Base-by-base conservation (phyloP, 2,329 filamentous ascomycete species). In the Grosmannia serpens region DNA sequence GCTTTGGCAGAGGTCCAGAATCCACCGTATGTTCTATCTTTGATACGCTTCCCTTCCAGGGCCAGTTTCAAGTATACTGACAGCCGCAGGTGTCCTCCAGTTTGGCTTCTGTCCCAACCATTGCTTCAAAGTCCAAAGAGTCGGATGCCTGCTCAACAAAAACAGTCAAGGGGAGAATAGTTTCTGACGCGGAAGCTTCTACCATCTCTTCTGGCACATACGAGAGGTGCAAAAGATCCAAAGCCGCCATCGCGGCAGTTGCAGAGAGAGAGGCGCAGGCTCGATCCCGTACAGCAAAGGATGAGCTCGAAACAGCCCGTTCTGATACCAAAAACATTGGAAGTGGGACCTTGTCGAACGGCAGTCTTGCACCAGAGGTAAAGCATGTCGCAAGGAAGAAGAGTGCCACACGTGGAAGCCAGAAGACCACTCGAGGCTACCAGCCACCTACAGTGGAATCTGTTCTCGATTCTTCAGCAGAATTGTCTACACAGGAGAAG, bases 401-500 rank as follows among this genome's bases (percentile, higher is more conserved):
- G 13, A 22, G 41, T 44, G 9, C 41, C 41, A 44, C 17, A 6
- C n/a, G 17, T 44, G 20, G 41, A 44, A 44, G 41, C 41, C 20
- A 1, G 8, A 15, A 44, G 41, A 8, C 20, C 6, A 27, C n/a
- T 10, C 26, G 51, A 4, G 53, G 59, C 1, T 62, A 63, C 51
- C 56, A 38, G 1, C 59, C 57, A 1, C 62, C 60, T 1, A 61
- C 59, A 3, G 62, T 63, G 6, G 62, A 62, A 22, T 61, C 62
- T 7, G 57, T 62, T 10, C 10, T 55, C 4, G 61, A 62, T 13
- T 56, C 58, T n/a, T 59, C 27, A 27, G n/a, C 27, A 6, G 29
- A 52, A 2, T 8, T 20, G 4, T 7, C 13, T 44, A 22, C 20
- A 44, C 20, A 22, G 8, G 41, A 44, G 31, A 10, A 33, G 31